Percentiles rank a stretch among this genome's conserved stretches.
These are phyloP conservation scores for Talaromyces piceae DNA, from an alignment of 2,329 filamentous ascomycete genomes.

Conservation along the genomic window DNA sequence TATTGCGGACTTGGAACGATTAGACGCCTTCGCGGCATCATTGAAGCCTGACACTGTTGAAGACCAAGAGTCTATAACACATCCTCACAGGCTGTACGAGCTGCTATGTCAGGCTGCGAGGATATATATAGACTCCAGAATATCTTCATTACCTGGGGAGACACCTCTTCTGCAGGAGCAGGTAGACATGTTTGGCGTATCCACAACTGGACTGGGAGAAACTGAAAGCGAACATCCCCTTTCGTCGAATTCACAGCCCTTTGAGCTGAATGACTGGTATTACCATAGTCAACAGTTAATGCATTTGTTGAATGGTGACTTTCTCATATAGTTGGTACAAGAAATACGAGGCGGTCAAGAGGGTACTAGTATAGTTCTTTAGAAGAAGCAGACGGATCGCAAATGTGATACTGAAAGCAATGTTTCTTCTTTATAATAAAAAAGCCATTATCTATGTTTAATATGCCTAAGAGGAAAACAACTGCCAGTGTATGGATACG, in stretches of 20 bases:
- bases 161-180: not conserved
- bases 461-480: no score
- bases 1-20: not conserved
- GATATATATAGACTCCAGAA: slow-evolving; percentile 1
- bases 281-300: slow-evolving; percentile 1
- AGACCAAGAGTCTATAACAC: not conserved
- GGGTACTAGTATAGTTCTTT: not conserved
- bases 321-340: not conserved
- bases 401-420: no score
- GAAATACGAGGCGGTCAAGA: not conserved
- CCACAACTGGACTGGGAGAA: not conserved
- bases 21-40: slow-evolving; percentile 1
- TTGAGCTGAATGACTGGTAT: slow-evolving; percentile 4
- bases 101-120: slow-evolving; percentile 6
- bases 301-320: slow-evolving; percentile 1
- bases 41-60: not conserved
- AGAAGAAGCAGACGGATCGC: no score
- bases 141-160: not conserved
- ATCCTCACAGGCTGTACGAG: slow-evolving; percentile 4
- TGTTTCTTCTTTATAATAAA: no score
- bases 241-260: not conserved
- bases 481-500: no score
- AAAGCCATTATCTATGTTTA: no score
- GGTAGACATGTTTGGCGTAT: not conserved
- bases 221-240: not conserved